A percentile compares a stretch with the other conserved stretches of the same genome.
Conservation (phyloP, 2,329 filamentous ascomycete genomes). For the Sarocladium oryzae region DNA sequence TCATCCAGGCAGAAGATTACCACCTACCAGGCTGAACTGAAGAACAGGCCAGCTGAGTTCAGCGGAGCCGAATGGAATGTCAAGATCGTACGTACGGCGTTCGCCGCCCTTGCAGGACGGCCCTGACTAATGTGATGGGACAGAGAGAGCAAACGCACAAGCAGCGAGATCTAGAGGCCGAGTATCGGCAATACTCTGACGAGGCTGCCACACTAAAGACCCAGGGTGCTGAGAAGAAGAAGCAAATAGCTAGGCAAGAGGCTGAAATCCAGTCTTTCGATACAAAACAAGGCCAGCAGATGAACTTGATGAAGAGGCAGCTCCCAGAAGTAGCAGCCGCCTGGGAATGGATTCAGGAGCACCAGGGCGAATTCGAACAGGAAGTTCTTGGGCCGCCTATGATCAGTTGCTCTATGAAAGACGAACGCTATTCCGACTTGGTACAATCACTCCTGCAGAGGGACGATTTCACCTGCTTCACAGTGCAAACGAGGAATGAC, state of each 20-base stretch:
- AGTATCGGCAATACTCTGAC: slow-evolving; percentile 35
- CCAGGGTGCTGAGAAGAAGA: slow-evolving; percentile 28
- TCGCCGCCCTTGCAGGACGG: neutral
- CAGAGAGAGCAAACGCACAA: slow-evolving; percentile 57
- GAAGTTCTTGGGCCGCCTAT: slow-evolving; percentile 77
- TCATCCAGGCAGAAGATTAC: slow-evolving; percentile 52
- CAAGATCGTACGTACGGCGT: slow-evolving; percentile 53
- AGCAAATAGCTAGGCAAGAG: slow-evolving; percentile 26
- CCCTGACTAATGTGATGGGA: neutral
- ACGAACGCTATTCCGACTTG: slow-evolving; percentile 56
- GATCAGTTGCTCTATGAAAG: slow-evolving; percentile 71
- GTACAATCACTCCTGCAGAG: slow-evolving; percentile 44
- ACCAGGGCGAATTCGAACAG: slow-evolving; percentile 64
- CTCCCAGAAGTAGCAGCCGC: slow-evolving; percentile 61
- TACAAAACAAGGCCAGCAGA: slow-evolving; percentile 69
- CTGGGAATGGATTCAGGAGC: slow-evolving; percentile 76
- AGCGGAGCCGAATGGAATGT: slow-evolving; percentile 65
- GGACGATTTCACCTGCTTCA: slow-evolving; percentile 61
- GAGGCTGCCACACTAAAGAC: slow-evolving; percentile 28
- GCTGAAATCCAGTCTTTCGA: slow-evolving; percentile 54
- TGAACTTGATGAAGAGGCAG: slow-evolving; percentile 53
- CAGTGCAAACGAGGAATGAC: slow-evolving; percentile 68
- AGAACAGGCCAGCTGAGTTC: slow-evolving; percentile 59
- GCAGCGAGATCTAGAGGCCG: slow-evolving; percentile 42
- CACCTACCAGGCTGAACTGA: slow-evolving; percentile 54